Evolutionary conservation across 75 land plant genomes (phyloP), one percentile per base, ranked within the genome.

Genomic region (Larix kaempferi): DNA sequence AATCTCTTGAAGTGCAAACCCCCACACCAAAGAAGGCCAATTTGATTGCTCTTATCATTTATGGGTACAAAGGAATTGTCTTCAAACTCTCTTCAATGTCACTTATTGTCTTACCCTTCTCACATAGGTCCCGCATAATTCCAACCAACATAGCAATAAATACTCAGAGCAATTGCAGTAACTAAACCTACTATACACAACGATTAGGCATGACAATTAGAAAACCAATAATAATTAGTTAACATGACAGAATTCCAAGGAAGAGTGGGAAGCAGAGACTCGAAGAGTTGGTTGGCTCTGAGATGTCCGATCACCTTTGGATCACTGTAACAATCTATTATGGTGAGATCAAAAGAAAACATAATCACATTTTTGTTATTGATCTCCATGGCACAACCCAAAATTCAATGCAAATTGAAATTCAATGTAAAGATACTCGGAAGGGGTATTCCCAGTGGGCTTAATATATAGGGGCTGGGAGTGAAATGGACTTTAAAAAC

Each of bases 301-400:
- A 95, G 75, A 56, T 86, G 71, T n/a, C 85, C 86, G 19, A 93
- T 85, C 33, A 95, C 95, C 93, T 89, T 92, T 22, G 82, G 86
- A 69, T 92, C 95, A 76, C 98, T 95, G 86, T 95, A 92, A 78
- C 81, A 83, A 44, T 93, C 91, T 52, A 91, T 89, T 63, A 95
- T 80, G 44, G 92, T 92, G 78, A 82, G 76, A 84, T 93, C 95
- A 80, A 93, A 93, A 76, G 91, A 94, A 59, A 91, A 91, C 35
- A 90, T 78, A 29, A 90, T 81, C 56, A 87, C 77, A 35, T 79
- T 78, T 35, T 76, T 81, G 52, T 10, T 44, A 44, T 10, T 44
- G 52, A 44, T 44, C 52, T 44, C 52, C 52, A 44, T 44, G 0
- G 0, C 8, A 1, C 10, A 44, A 44, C 52, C 52, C 52, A 44